Evolutionary conservation across 345 rosid genomes (phyloP).

Genomic region (Brassica nigra): DNA sequence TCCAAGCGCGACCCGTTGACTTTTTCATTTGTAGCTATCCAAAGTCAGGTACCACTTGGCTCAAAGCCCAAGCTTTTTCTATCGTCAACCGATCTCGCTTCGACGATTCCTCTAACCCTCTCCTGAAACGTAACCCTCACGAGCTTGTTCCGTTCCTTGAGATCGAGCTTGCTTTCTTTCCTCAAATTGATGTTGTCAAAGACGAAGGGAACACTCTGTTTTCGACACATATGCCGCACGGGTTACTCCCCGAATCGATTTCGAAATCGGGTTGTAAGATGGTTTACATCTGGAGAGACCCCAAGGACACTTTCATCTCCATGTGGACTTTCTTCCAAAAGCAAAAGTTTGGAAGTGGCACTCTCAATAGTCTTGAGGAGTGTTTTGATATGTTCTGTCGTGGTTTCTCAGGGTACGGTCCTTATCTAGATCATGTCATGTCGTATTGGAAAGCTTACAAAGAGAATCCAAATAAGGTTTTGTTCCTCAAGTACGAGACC

Average conservation of each 20-base stretch:
- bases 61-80: conserved; percentile 34
- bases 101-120: neutral
- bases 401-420: neutral
- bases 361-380: neutral
- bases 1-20: conserved; percentile 20
- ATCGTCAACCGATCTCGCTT: conserved; percentile 15
- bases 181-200: conserved; percentile 10
- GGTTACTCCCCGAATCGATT: neutral
- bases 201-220: conserved; percentile 21
- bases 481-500: neutral
- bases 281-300: conserved; percentile 36
- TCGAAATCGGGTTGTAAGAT: conserved; percentile 13
- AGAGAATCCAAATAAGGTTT: neutral
- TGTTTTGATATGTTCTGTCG: neutral
- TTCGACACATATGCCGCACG: conserved; percentile 19
- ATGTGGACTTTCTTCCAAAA: conserved; percentile 9
- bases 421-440: neutral
- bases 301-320: conserved; percentile 30
- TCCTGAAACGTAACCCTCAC: conserved; percentile 23
- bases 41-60: conserved; percentile 42
- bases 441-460: neutral
- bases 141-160: conserved; percentile 35
- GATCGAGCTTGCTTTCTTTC: neutral
- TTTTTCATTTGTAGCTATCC: conserved; percentile 31
- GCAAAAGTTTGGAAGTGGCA: neutral